phyloP scores from a whole-genome alignment of 371 early-diverging fungal species.

The Haplosporangium sp. region DNA sequence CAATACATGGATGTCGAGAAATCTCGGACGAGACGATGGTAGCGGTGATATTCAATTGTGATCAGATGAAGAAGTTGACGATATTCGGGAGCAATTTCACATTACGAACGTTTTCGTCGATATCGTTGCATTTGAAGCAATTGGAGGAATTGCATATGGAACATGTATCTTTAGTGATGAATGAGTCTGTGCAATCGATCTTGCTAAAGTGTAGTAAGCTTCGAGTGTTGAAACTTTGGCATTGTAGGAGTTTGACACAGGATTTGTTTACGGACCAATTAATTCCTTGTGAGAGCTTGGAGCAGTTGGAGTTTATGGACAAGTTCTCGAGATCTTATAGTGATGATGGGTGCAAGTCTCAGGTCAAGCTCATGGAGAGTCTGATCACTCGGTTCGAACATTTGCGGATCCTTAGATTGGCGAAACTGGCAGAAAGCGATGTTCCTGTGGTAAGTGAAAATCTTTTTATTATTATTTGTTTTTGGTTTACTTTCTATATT shows the following conservation, averaged over 20 bases:
- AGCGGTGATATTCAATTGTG: conserved; percentile 47
- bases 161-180: conserved; percentile 40
- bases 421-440: conserved; percentile 37
- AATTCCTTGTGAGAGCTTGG: conserved; percentile 21
- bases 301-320: conserved; percentile 52
- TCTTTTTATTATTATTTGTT: background rate
- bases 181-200: conserved; percentile 42
- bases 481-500: background rate
- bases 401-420: conserved; percentile 25
- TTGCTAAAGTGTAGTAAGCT: conserved; percentile 21
- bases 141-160: conserved; percentile 49
- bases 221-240: conserved; percentile 39
- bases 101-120: conserved; percentile 33
- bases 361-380: conserved; percentile 33
- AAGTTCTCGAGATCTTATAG: conserved; percentile 29
- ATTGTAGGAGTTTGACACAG: conserved; percentile 42
- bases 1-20: conserved; percentile 28
- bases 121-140: conserved; percentile 31
- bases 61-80: conserved; percentile 32
- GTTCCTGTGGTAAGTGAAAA: conserved; percentile 34
- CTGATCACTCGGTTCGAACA: conserved; percentile 39
- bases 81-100: conserved; percentile 49
- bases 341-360: conserved; percentile 34
- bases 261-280: conserved; percentile 33
- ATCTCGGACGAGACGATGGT: conserved; percentile 53